These are phyloP conservation scores for Chrysophaeum taylorii DNA, from an alignment of 352 stramenopile genomes.

Conservation along the genomic window DNA sequence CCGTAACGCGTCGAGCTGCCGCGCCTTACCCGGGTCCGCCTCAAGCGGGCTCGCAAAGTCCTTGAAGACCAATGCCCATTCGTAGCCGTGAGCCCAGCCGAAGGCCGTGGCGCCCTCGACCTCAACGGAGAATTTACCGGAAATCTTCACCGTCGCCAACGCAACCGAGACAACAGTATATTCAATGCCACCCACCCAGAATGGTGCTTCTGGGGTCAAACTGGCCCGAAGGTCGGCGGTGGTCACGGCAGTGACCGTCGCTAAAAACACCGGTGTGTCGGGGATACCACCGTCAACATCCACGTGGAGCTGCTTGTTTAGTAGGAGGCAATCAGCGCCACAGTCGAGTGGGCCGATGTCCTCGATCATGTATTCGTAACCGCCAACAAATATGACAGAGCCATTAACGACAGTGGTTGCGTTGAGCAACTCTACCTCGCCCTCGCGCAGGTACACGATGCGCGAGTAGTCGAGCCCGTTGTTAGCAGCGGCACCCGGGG, in stretches of 20 bases:
- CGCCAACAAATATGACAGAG: conserved; percentile 8
- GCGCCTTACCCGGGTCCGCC: conserved; percentile 4
- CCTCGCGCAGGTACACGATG: conserved; percentile 15
- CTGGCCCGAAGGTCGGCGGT: conserved; percentile 23
- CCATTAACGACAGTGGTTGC: not conserved
- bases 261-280: conserved; percentile 2
- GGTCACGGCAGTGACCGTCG: conserved; percentile 17
- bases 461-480: conserved; percentile 10
- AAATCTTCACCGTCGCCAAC: conserved; percentile 16
- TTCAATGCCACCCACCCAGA: conserved; percentile 34
- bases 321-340: conserved; percentile 18
- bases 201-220: conserved; percentile 8
- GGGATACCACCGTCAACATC: conserved; percentile 10
- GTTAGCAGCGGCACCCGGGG: not conserved
- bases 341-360: conserved; percentile 13
- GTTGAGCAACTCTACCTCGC: conserved; percentile 9
- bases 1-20: conserved; percentile 27
- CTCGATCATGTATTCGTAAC: conserved; percentile 18
- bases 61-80: conserved; percentile 41
- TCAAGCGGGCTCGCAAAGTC: conserved; percentile 19
- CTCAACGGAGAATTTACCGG: conserved; percentile 25
- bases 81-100: conserved; percentile 27
- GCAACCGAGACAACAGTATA: conserved; percentile 23
- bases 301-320: not conserved
- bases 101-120: conserved; percentile 29